Conservation (phyloP, 306 rosid genomes). For the Quercus gilva region DNA sequence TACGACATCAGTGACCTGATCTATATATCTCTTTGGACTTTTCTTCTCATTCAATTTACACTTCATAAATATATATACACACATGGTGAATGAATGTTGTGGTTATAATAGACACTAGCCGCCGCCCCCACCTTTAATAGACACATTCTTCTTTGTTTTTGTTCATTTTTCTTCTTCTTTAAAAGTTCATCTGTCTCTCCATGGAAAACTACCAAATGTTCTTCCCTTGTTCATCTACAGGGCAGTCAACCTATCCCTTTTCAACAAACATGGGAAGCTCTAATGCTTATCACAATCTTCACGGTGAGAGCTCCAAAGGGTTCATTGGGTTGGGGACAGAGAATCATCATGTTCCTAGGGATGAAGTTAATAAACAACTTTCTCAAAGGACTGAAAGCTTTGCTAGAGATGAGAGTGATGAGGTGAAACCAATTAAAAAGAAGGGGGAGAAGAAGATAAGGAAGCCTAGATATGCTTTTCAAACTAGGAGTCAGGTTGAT, state of each 20-base stretch:
- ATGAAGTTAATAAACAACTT: neutral
- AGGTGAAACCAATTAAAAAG: neutral
- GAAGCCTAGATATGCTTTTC: constrained; percentile 71
- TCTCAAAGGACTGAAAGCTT: neutral
- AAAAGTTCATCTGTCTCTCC: neutral
- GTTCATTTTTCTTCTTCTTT: neutral
- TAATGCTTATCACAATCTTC: constrained; percentile 2
- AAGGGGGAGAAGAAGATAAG: constrained; percentile 36
- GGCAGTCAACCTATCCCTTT: constrained; percentile 20
- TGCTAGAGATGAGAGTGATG: neutral
- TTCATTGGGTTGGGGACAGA: constrained; percentile 33
- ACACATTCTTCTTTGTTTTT: constrained; percentile 5
- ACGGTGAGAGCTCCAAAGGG: constrained; percentile 38
- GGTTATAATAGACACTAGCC: constrained; percentile 24
- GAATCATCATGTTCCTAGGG: neutral
- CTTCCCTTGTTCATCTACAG: constrained; percentile 49
- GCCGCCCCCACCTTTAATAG: constrained; percentile 37
- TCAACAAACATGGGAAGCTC: constrained; percentile 26
- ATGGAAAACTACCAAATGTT: constrained; percentile 60
- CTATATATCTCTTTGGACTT: constrained; percentile 15
- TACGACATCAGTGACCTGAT: constrained; percentile 41
- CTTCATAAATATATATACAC: constrained; percentile 13
- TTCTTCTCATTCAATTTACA: constrained; percentile 13
- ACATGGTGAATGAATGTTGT: constrained; percentile 29
- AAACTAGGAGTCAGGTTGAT: constrained; percentile 76